Evolutionary conservation across 208 protist genomes (phyloP).

Genomic region (Leishmania turanica): DNA sequence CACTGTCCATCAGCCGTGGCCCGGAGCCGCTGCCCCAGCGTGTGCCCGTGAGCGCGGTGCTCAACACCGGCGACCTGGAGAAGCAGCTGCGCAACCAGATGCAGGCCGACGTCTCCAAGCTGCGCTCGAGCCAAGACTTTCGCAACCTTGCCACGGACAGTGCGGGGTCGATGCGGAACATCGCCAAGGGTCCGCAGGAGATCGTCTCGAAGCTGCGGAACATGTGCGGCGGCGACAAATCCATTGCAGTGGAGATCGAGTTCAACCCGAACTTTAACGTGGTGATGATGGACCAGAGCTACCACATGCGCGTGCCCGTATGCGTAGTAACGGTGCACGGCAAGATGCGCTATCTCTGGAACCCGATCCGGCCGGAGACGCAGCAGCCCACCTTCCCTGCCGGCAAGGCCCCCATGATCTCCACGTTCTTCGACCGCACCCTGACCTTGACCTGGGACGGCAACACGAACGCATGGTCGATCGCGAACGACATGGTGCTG

Average conservation of each 20-base stretch:
- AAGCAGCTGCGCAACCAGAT: conserved; percentile 60
- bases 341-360: conserved; percentile 72
- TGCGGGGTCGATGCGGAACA: conserved; percentile 48
- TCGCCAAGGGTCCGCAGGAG: conserved; percentile 52
- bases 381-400: conserved; percentile 41
- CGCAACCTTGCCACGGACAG: conserved; percentile 71
- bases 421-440: conserved; percentile 86
- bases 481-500: conserved; percentile 87
- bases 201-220: conserved; percentile 41
- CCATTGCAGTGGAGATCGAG: conserved; percentile 44
- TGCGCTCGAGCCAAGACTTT: conserved; percentile 52
- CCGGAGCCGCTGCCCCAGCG: conserved; percentile 60
- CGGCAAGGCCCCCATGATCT: conserved; percentile 50
- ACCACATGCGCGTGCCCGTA: conserved; percentile 59
- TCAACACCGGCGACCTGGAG: conserved; percentile 54
- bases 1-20: conserved; percentile 52
- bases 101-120: conserved; percentile 42
- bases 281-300: conserved; percentile 36
- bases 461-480: conserved; percentile 38
- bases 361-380: conserved; percentile 37
- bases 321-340: conserved; percentile 81
- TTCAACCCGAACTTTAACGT: conserved; percentile 80
- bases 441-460: conserved; percentile 45
- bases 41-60: conserved; percentile 44
- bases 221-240: conserved; percentile 50